Conservation (phyloP, 2,329 filamentous ascomycete genomes). For the Apiospora kogelbergensis region DNA sequence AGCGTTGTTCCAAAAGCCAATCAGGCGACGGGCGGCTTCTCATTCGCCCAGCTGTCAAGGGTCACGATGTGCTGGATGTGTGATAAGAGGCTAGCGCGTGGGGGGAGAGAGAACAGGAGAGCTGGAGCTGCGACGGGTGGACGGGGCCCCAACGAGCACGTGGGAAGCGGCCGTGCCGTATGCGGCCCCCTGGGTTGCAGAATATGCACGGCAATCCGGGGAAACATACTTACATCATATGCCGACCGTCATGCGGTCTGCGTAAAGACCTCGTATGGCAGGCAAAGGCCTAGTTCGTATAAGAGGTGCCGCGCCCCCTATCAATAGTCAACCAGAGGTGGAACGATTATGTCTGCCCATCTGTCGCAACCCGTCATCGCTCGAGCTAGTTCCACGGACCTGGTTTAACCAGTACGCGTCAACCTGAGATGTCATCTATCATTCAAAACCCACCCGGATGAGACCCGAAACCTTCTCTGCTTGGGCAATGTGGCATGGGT, state of each 20-base stretch:
- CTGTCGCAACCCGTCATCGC: not conserved
- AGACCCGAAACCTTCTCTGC: not conserved
- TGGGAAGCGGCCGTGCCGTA: not conserved
- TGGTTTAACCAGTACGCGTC: not conserved
- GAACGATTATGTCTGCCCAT: not conserved
- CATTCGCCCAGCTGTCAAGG: not conserved
- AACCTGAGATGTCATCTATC: not conserved
- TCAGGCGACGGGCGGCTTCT: not conserved
- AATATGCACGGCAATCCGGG: not conserved
- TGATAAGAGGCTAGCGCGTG: slow-evolving; percentile 3
- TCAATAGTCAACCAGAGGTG: not conserved
- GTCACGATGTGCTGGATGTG: not conserved
- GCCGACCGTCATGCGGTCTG: not conserved
- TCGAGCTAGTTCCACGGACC: not conserved
- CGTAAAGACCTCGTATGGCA: not conserved
- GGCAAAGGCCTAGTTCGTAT: not conserved
- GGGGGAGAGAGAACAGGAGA: not conserved
- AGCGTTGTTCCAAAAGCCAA: not conserved
- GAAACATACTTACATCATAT: not conserved
- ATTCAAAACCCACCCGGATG: not conserved
- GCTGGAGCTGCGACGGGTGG: not conserved
- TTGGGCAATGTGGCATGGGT: not conserved
- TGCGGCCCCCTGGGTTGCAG: not conserved
- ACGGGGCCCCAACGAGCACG: not conserved
- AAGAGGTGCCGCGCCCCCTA: not conserved